phyloP scores from a whole-genome alignment of 805 yeast genomes.

The Yarrowia divulgata region DNA sequence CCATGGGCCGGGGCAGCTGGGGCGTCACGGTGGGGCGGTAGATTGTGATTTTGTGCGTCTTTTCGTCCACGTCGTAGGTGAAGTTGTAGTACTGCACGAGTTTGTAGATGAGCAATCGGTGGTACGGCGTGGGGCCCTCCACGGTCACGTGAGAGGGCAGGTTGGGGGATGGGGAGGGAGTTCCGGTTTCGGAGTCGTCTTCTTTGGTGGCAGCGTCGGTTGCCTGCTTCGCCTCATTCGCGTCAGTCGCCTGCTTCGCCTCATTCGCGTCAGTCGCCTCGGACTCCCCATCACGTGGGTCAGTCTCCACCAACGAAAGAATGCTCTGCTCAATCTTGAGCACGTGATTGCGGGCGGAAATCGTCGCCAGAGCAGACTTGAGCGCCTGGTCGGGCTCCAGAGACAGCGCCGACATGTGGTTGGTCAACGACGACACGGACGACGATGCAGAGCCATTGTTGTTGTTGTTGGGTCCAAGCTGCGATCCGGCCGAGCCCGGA shows the following conservation, averaged over 20 bases:
- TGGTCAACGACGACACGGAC: conserved; percentile 19
- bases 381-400: conserved; percentile 35
- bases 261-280: neutral
- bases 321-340: conserved; percentile 31
- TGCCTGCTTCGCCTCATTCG: too few species aligned
- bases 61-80: conserved; percentile 37
- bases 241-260: neutral
- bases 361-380: conserved; percentile 8
- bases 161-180: neutral
- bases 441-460: conserved; percentile 9
- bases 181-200: too few species aligned
- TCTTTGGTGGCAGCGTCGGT: too few species aligned
- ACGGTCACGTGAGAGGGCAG: conserved; percentile 13
- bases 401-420: neutral
- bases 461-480: neutral
- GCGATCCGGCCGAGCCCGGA: conserved; percentile 7
- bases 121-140: conserved; percentile 34
- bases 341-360: conserved; percentile 19
- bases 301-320: neutral
- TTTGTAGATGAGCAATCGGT: conserved; percentile 36
- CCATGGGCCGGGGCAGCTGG: conserved; percentile 36
- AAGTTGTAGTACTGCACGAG: conserved; percentile 39
- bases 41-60: conserved; percentile 37
- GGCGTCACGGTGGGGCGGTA: conserved; percentile 21
- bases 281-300: neutral